Evolutionary conservation across 2,329 filamentous ascomycete species (phyloP).

Genomic region (Cyphellophora europaea): DNA sequence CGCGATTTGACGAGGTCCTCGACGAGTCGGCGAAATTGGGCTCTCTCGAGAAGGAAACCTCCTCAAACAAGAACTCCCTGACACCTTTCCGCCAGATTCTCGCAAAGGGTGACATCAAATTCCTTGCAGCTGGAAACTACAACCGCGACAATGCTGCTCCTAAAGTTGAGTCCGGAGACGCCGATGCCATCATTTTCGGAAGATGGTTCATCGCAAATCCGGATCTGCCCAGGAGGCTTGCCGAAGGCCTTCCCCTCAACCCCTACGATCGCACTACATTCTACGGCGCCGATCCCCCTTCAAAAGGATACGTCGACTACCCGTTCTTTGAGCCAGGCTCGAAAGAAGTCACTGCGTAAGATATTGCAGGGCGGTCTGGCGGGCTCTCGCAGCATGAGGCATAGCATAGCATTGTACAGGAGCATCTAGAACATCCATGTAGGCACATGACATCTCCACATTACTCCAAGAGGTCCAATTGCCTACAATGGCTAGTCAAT

Average conservation of each 20-base stretch:
- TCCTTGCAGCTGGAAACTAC: conserved; percentile 42
- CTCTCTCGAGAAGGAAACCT: conserved; percentile 23
- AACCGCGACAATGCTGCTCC: conserved; percentile 42
- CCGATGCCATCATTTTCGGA: conserved; percentile 40
- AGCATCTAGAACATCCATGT: too few relatives aligned
- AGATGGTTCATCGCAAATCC: conserved; percentile 41
- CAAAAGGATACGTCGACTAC: conserved; percentile 12
- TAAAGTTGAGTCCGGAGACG: conserved; percentile 37
- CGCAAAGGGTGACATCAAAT: conserved; percentile 29
- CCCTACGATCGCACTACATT: conserved; percentile 32
- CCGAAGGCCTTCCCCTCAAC: conserved; percentile 25
- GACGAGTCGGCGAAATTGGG: conserved; percentile 27
- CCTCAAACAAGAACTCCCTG: conserved; percentile 23
- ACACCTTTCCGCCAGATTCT: conserved; percentile 33
- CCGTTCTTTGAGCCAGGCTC: conserved; percentile 21
- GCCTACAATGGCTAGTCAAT: too few relatives aligned
- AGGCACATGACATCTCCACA: too few relatives aligned
- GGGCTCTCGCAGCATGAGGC: neutral
- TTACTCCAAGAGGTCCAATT: too few relatives aligned
- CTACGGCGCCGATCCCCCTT: conserved; percentile 24
- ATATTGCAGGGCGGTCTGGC: conserved; percentile 2
- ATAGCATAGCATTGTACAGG: too few relatives aligned
- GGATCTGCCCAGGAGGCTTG: conserved; percentile 36
- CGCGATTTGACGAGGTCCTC: conserved; percentile 31
- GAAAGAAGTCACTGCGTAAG: conserved; percentile 2